Evolutionary conservation across 352 stramenopile genomes (phyloP).

Genomic region (Blastocystis hominis): DNA sequence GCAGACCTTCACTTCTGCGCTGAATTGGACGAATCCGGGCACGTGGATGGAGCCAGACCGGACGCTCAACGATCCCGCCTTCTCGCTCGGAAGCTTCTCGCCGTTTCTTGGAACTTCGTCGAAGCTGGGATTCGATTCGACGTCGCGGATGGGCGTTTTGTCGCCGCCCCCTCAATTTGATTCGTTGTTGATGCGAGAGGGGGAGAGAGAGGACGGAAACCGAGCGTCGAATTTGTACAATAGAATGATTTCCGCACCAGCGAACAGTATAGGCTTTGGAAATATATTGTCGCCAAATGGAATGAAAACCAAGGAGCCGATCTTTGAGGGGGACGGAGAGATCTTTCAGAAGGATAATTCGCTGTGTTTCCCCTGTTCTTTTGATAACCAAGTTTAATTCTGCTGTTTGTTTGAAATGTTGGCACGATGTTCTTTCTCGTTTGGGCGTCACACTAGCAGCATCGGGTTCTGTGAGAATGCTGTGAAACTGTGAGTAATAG

Average conservation of each 20-base stretch:
- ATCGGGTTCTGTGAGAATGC: background rate
- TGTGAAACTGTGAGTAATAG: background rate
- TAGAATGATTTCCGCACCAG: background rate
- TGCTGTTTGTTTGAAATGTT: background rate
- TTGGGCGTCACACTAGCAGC: background rate
- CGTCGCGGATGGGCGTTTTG: background rate
- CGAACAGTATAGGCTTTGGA: background rate
- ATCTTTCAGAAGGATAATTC: conserved; percentile 48
- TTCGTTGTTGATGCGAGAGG: background rate
- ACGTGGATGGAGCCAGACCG: conserved; percentile 5
- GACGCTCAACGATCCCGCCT: background rate
- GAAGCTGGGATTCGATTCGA: background rate
- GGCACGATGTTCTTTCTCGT: background rate
- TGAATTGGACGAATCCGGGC: conserved; percentile 1
- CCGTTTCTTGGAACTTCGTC: background rate
- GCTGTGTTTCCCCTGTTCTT: conserved; percentile 31
- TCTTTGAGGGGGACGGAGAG: background rate
- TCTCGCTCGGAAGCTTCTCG: background rate
- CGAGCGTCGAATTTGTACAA: conserved; percentile 11
- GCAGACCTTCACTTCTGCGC: background rate
- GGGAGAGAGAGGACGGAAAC: background rate
- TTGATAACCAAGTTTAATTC: conserved; percentile 14
- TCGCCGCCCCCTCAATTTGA: background rate
- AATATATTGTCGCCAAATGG: background rate
- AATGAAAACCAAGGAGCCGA: background rate